These are phyloP conservation scores for Colletotrichum chlorophyti DNA, from an alignment of 2,329 filamentous ascomycete genomes.

Conservation along the genomic window DNA sequence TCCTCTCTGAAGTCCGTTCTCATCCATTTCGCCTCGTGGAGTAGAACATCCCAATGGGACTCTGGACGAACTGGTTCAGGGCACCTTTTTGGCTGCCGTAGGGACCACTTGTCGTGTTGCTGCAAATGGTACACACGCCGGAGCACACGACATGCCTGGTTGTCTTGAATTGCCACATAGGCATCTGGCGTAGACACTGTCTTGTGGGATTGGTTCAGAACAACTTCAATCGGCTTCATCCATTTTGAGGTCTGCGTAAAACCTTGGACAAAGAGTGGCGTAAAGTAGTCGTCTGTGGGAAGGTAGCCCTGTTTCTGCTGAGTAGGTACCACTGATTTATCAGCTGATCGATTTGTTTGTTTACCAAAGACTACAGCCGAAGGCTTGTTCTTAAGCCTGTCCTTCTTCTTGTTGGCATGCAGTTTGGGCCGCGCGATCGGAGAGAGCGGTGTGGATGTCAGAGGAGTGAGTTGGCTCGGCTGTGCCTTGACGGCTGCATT, in stretches of 20 bases:
- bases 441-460: conserved; percentile 53
- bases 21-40: conserved; percentile 98
- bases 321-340: conserved; percentile 51
- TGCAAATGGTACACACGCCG: conserved; percentile 90
- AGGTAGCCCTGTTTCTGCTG: conserved; percentile 50
- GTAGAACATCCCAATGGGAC: conserved; percentile 84
- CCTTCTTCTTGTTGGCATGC: conserved; percentile 51
- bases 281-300: conserved; percentile 68
- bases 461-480: conserved; percentile 45
- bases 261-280: conserved; percentile 65
- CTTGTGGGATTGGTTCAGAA: conserved; percentile 86
- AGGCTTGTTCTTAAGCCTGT: conserved; percentile 68
- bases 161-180: conserved; percentile 82
- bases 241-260: conserved; percentile 62
- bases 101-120: conserved; percentile 89
- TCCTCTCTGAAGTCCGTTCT: conserved; percentile 94
- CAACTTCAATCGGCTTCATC: conserved; percentile 71
- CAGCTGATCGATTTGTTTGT: conserved; percentile 56
- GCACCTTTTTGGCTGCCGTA: conserved; percentile 86
- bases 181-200: conserved; percentile 87
- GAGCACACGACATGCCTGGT: conserved; percentile 85
- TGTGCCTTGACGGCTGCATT: conserved; percentile 35
- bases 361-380: conserved; percentile 83
- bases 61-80: conserved; percentile 79
- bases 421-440: conserved; percentile 40